Percentiles rank a stretch among this genome's conserved stretches.
Conservation (phyloP, 129 eudicot species). For the Pulicaria dysenterica region DNA sequence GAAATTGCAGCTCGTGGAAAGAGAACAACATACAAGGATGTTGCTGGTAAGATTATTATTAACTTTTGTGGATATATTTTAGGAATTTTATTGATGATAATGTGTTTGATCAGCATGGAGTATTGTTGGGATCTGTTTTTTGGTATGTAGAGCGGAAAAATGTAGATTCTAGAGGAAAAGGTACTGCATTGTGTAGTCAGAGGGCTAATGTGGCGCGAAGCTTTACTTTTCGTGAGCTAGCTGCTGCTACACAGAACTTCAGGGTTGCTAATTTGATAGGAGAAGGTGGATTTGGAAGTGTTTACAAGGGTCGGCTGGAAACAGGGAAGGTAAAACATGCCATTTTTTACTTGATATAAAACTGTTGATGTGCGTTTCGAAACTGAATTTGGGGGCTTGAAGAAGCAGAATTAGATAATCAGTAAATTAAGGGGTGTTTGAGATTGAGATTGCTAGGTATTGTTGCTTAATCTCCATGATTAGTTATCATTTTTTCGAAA, state of each 20-base stretch:
- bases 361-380: not conserved
- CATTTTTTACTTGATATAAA: conserved; percentile 1
- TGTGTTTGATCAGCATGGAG: not conserved
- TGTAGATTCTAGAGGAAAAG: conserved; percentile 41
- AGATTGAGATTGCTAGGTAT: not conserved
- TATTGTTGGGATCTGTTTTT: conserved; percentile 21
- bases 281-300: conserved; percentile 91
- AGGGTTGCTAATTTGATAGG: conserved; percentile 80
- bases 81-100: not conserved
- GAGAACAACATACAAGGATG: conserved; percentile 38
- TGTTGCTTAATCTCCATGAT: not conserved
- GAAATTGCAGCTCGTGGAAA: conserved; percentile 36
- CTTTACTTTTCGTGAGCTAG: conserved; percentile 85
- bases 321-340: conserved; percentile 55
- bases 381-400: not conserved
- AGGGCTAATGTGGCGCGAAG: conserved; percentile 61
- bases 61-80: not conserved
- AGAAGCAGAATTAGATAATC: not conserved
- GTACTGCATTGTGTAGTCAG: conserved; percentile 33
- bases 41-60: conserved; percentile 36
- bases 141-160: conserved; percentile 36
- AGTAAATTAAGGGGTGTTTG: not conserved
- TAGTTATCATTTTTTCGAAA: no score
- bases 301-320: conserved; percentile 80
- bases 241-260: conserved; percentile 75